A percentile compares a stretch with the other conserved stretches of the same genome.
Conservation (phyloP, 2,329 filamentous ascomycete genomes). For the Hirsutella thompsonii region DNA sequence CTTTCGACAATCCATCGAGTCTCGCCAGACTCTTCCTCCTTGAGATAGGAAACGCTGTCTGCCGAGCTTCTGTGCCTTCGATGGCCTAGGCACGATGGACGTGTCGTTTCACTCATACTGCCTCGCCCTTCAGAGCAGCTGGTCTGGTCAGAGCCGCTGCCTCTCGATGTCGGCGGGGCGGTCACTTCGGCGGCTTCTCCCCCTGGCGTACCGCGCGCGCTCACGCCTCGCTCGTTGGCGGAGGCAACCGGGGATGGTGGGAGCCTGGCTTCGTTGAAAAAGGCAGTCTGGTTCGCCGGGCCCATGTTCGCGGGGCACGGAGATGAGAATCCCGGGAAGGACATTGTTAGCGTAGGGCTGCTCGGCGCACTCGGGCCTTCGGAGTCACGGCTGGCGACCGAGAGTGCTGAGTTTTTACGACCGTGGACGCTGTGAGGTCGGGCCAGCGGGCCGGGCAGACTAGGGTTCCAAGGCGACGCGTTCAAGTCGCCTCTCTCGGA, state of each 20-base stretch:
- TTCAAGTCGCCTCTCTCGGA: slow-evolving; percentile 35
- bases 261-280: neutral
- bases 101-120: slow-evolving; percentile 6
- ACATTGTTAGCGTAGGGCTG: slow-evolving; percentile 37
- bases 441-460: slow-evolving; percentile 2
- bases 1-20: slow-evolving; percentile 59
- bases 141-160: slow-evolving; percentile 1
- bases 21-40: slow-evolving; percentile 46
- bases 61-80: slow-evolving; percentile 42
- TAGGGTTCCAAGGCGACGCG: slow-evolving; percentile 24
- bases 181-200: neutral
- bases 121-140: slow-evolving; percentile 1
- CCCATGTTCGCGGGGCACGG: slow-evolving; percentile 9
- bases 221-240: neutral
- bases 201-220: neutral
- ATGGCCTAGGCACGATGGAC: slow-evolving; percentile 23
- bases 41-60: slow-evolving; percentile 59
- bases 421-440: slow-evolving; percentile 16
- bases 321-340: slow-evolving; percentile 17
- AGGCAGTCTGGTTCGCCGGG: neutral
- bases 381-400: slow-evolving; percentile 33
- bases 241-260: neutral
- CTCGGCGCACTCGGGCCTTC: slow-evolving; percentile 31
- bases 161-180: neutral
- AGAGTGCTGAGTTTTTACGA: slow-evolving; percentile 37